These are phyloP conservation scores for Malbranchea zuffiana DNA, from an alignment of 2,329 filamentous ascomycete species.

Conservation along the genomic window DNA sequence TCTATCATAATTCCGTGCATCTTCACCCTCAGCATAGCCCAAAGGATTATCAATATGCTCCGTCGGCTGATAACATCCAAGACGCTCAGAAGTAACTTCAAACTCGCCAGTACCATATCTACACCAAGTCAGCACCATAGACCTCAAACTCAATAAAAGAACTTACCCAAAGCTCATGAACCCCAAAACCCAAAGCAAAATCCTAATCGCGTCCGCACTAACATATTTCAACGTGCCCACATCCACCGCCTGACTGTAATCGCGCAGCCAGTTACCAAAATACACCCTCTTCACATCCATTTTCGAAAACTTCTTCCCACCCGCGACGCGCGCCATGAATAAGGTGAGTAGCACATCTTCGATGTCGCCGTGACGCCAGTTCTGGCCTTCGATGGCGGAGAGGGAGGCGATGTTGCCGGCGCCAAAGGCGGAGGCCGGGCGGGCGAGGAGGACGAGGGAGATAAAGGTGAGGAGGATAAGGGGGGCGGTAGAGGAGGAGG, in stretches of 20 bases:
- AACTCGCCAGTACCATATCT: conserved; percentile 64
- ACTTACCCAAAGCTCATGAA: conserved; percentile 75
- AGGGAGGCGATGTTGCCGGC: conserved; percentile 79
- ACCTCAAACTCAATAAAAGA: neutral
- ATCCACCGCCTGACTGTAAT: conserved; percentile 91
- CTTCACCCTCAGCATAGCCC: conserved; percentile 78
- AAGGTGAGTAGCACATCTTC: conserved; percentile 78
- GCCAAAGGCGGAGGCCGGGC: conserved; percentile 65
- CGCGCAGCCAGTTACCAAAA: conserved; percentile 90
- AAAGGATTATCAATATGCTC: conserved; percentile 74
- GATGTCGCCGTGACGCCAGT: conserved; percentile 86
- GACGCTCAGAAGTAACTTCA: conserved; percentile 66
- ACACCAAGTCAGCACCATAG: conserved; percentile 3
- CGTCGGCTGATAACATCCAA: conserved; percentile 71
- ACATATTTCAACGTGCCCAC: conserved; percentile 86
- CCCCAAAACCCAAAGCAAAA: conserved; percentile 76
- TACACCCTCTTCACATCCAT: conserved; percentile 81
- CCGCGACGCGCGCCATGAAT: conserved; percentile 50
- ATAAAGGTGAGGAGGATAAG: conserved; percentile 34
- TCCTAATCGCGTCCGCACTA: conserved; percentile 78
- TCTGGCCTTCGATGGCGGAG: conserved; percentile 70
- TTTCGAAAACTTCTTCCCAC: conserved; percentile 76
- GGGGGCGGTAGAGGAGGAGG: conserved; percentile 19
- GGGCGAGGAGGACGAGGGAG: conserved; percentile 55
- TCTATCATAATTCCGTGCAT: conserved; percentile 70